phyloP scores from a whole-genome alignment of 768 basidiomycete genomes.

The Auricularia auricula-judae region DNA sequence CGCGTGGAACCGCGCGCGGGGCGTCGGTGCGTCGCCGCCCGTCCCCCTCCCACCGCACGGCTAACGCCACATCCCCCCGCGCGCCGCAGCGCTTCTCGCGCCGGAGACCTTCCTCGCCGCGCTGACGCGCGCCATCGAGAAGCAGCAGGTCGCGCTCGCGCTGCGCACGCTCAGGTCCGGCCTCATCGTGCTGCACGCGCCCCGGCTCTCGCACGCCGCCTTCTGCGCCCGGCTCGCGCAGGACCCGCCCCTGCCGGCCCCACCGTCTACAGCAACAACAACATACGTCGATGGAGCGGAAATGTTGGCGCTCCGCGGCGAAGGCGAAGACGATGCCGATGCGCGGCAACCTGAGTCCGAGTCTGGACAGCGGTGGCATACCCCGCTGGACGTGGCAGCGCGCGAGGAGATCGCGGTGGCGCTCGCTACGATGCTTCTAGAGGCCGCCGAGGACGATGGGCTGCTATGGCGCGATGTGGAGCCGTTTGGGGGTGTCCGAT shows the following conservation, averaged over 20 bases:
- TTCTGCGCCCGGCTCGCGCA: conserved; percentile 53
- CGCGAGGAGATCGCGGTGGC: conserved; percentile 64
- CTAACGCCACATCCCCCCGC: neutral
- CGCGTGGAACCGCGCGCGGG: conserved; percentile 87
- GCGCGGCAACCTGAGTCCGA: neutral
- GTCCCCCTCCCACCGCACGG: neutral
- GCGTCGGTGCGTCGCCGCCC: conserved; percentile 52
- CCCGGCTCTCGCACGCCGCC: conserved; percentile 53
- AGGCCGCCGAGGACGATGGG: conserved; percentile 58
- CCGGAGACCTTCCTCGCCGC: conserved; percentile 77
- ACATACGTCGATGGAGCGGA: neutral
- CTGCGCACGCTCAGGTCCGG: conserved; percentile 62
- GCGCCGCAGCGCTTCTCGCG: conserved; percentile 64
- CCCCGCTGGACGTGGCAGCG: conserved; percentile 58
- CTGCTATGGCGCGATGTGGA: conserved; percentile 71
- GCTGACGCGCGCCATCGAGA: conserved; percentile 50
- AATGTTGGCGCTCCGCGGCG: no score
- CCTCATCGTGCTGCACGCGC: conserved; percentile 74
- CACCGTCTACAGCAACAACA: conserved; percentile 12
- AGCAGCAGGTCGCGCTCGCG: conserved; percentile 58
- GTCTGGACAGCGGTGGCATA: conserved; percentile 17
- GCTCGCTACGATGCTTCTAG: conserved; percentile 68
- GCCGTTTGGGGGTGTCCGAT: conserved; percentile 35
- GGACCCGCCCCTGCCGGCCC: conserved; percentile 30
- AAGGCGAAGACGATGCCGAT: no score